These are phyloP conservation scores for Beta macrorhiza DNA, from an alignment of 179 eudicot species.

Conservation along the genomic window DNA sequence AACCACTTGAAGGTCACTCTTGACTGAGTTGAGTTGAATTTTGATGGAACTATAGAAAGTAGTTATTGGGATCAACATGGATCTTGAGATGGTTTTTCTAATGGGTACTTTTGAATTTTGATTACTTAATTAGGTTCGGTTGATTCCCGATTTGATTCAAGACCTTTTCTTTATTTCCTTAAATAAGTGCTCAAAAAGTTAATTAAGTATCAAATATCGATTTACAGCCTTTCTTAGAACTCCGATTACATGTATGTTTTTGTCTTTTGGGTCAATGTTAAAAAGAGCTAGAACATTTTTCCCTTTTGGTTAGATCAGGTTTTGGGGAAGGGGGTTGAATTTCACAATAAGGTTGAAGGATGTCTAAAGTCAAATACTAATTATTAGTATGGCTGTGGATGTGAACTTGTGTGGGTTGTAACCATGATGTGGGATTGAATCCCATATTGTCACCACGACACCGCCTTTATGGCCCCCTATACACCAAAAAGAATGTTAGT, in stretches of 20 bases:
- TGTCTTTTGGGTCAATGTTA: not conserved
- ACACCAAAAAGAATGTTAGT: too few species aligned
- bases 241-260: not conserved
- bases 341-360: not conserved
- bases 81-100: not conserved
- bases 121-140: not conserved
- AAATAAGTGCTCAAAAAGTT: not conserved
- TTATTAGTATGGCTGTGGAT: not conserved
- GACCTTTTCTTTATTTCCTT: not conserved
- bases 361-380: not conserved
- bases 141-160: not conserved
- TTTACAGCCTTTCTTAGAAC: not conserved
- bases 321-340: not conserved
- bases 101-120: not conserved
- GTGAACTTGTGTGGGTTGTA: too few species aligned
- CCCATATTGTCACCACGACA: too few species aligned
- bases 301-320: not conserved
- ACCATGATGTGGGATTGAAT: too few species aligned
- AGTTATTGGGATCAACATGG: not conserved
- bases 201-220: not conserved
- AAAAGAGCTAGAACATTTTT: not conserved
- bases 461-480: too few species aligned
- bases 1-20: not conserved
- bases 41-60: not conserved
- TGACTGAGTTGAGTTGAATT: not conserved